Evolutionary conservation across 495 filamentous ascomycete genomes (phyloP), one percentile per base, ranked within the genome.

Genomic region (Ascodesmis nigricans): DNA sequence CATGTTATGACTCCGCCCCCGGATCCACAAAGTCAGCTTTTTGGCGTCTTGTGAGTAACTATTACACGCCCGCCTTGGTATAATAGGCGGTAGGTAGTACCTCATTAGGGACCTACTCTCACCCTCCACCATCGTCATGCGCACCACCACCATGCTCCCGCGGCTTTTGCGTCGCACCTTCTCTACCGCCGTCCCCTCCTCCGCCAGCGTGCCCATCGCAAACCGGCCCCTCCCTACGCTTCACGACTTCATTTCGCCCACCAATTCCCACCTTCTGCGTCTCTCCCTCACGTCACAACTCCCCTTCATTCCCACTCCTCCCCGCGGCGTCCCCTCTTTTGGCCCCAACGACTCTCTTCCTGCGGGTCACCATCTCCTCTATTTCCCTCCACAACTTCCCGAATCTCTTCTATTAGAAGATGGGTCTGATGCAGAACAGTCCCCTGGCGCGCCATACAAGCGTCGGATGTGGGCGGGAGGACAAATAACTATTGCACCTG

Each of bases 381-480:
- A 82, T 54, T 81, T 78, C 55, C 71, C 75, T 1, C 63, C 71
- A 0, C 59, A 63, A 23, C 59, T 66, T 30, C 53, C 62, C 1
- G 57, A 65, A 37, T 53, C 46, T 10, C 46, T 63, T 2, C 63
- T 83, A 3, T 62, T 71, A 1, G 46, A 53, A 2, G 79, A 90
- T 53, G 78, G 78, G 21, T 77, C 75, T 1, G 79, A 84, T 53
- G 53, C 57, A 2, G 64, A 64, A 1, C 77, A 81, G 39, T 71
- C 63, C 27, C 78, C 79, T 0, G 64, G 67, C 2, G 20, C 38
- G 0, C 69, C 72, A 0, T 83, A 70, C 39, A 64, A 59, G 16
- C 61, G 74, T 15, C 66, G 78, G 16, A 73, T 90, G 68, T 90
- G 79, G 79, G 75, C 74, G 2, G 78, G 77, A 17, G 79, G 78